Conservation (phyloP, 106 monocot genomes). For the Cymbidium sinense region DNA sequence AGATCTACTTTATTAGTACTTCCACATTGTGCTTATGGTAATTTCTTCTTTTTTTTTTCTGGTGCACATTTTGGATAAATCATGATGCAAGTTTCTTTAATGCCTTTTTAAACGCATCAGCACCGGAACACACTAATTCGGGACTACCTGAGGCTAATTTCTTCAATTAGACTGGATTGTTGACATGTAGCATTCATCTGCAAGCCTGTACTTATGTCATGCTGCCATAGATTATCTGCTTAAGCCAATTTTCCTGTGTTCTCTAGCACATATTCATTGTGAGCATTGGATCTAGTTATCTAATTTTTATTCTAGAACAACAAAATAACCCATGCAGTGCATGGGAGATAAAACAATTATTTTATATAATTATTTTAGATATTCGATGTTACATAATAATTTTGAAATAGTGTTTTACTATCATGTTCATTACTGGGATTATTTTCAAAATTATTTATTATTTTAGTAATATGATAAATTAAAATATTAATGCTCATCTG, state of each 20-base stretch:
- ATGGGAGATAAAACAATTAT: neutral
- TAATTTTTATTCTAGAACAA: neutral
- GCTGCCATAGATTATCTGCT: too few species aligned
- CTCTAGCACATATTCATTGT: too few species aligned
- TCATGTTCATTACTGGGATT: too few species aligned
- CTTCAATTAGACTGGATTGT: neutral
- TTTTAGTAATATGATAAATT: too few species aligned
- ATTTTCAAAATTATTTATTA: too few species aligned
- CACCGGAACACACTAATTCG: too few species aligned
- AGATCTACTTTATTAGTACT: neutral
- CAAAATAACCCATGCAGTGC: neutral
- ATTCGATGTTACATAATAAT: neutral
- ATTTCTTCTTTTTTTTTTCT: neutral
- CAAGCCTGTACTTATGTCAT: too few species aligned
- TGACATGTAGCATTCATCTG: neutral
- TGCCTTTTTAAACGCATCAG: neutral
- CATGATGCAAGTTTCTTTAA: neutral
- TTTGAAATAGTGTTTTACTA: neutral
- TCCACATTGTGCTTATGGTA: neutral
- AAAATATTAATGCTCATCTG: too few species aligned
- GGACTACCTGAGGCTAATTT: too few species aligned
- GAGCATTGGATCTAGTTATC: too few species aligned
- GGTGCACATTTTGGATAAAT: neutral
- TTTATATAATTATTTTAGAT: neutral
- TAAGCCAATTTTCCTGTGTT: too few species aligned